Conservation (phyloP, 805 yeast species). For the Grigorovia jiainica region DNA sequence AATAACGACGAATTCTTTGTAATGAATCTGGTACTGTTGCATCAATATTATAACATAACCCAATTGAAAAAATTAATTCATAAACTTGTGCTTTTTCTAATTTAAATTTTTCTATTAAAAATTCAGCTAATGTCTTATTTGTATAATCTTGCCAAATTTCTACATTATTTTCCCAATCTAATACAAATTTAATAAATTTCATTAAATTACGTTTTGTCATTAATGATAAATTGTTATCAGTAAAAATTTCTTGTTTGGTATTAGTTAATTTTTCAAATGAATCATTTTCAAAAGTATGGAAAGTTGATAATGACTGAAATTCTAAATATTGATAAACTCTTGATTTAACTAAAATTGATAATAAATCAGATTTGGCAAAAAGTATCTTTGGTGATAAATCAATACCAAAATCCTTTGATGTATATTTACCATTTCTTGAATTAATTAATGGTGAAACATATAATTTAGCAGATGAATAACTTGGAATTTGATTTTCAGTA, state of each 20-base stretch:
- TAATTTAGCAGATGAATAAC: conserved; percentile 62
- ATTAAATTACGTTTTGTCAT: conserved; percentile 67
- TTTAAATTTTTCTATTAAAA: conserved; percentile 56
- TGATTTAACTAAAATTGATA: conserved; percentile 68
- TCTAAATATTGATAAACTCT: conserved; percentile 88
- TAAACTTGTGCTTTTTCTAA: conserved; percentile 65
- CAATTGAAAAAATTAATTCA: conserved; percentile 81
- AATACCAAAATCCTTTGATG: conserved; percentile 70
- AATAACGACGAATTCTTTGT: conserved; percentile 71
- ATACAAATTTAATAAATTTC: conserved; percentile 85
- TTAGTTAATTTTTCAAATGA: conserved; percentile 77
- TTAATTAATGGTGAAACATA: conserved; percentile 61
- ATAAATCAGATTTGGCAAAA: conserved; percentile 83
- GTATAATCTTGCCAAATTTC: conserved; percentile 49
- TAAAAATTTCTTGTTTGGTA: conserved; percentile 87
- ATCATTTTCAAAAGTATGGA: conserved; percentile 93
- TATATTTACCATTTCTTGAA: conserved; percentile 27
- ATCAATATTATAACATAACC: conserved; percentile 54
- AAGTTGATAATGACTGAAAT: conserved; percentile 77
- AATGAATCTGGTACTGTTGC: conserved; percentile 68
- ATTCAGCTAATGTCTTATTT: conserved; percentile 46
- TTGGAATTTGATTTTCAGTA: conserved; percentile 32
- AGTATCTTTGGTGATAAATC: conserved; percentile 81
- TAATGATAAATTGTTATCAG: conserved; percentile 70
- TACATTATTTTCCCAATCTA: conserved; percentile 54